A percentile compares a stretch with the other conserved stretches of the same genome.
Evolutionary conservation across 2,329 filamentous ascomycete species (phyloP).

Genomic region (Beauveria sp.): DNA sequence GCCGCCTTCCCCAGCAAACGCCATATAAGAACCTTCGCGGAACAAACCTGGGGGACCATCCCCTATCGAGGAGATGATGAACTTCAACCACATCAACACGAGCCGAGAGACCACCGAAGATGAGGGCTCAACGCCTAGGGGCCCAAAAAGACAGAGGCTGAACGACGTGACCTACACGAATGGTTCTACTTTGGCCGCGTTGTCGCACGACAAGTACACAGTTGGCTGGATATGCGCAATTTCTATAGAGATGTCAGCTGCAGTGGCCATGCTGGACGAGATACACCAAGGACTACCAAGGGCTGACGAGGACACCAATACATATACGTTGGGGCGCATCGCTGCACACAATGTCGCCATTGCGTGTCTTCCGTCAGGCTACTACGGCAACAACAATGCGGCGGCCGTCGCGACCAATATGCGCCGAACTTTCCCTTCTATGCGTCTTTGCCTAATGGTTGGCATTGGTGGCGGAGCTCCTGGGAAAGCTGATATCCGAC

Average conservation of each 20-base stretch:
- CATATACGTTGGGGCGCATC: conserved; percentile 14
- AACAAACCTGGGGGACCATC: too few species aligned
- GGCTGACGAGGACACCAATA: conserved; percentile 14
- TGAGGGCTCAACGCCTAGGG: too few species aligned
- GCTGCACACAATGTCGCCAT: conserved; percentile 15
- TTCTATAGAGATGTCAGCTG: conserved; percentile 15
- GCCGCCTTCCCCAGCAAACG: too few species aligned
- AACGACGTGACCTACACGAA: too few species aligned
- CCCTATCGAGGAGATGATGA: too few species aligned
- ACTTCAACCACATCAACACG: too few species aligned
- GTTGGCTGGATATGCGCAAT: conserved; percentile 21
- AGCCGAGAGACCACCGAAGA: too few species aligned
- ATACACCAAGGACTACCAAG: conserved; percentile 2
- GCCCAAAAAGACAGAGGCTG: too few species aligned
- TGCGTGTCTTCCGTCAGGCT: conserved; percentile 13
- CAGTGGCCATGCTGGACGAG: conserved; percentile 17
- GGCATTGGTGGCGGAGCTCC: conserved; percentile 23
- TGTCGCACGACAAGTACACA: conserved; percentile 13
- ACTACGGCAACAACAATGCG: conserved; percentile 11
- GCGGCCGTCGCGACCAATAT: conserved; percentile 13
- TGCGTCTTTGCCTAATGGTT: conserved; percentile 16
- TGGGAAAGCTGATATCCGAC: conserved; percentile 9
- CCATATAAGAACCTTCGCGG: too few species aligned
- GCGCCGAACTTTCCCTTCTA: conserved; percentile 11
- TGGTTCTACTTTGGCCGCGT: too few species aligned